These are phyloP conservation scores for Gloeostereum incarnatum DNA, from an alignment of 768 basidiomycete genomes.

Conservation along the genomic window DNA sequence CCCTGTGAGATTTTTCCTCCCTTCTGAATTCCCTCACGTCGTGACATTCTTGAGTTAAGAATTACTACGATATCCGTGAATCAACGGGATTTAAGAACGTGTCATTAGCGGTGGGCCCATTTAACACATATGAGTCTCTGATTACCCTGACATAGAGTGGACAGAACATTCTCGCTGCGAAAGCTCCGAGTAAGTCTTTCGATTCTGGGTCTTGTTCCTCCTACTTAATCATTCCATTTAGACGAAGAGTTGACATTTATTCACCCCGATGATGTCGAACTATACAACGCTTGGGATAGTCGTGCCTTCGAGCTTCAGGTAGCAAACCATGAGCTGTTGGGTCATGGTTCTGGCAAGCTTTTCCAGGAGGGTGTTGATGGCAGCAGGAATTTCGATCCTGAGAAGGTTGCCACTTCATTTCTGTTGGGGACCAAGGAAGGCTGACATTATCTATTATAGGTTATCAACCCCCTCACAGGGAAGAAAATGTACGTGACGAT, in stretches of 20 bases:
- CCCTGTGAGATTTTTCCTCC: constrained; percentile 32
- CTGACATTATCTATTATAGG: too few species aligned
- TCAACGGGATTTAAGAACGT: constrained; percentile 86
- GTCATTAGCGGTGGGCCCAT: constrained; percentile 56
- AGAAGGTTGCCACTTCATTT: constrained; percentile 29
- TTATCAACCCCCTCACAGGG: constrained; percentile 76
- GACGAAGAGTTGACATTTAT: constrained; percentile 79
- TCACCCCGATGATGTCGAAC: constrained; percentile 63
- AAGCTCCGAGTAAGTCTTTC: constrained; percentile 56
- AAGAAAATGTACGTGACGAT: constrained; percentile 47
- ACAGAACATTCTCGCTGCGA: constrained; percentile 81
- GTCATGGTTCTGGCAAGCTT: constrained; percentile 79
- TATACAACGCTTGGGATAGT: constrained; percentile 74
- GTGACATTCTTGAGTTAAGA: constrained; percentile 24
- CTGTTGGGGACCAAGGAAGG: background rate
- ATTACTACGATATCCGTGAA: constrained; percentile 81
- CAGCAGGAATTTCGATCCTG: constrained; percentile 72
- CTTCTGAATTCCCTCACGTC: background rate
- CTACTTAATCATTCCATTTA: constrained; percentile 15
- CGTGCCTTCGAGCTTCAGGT: constrained; percentile 82
- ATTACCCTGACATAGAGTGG: background rate
- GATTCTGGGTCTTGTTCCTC: background rate
- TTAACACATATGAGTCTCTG: background rate
- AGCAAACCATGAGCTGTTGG: constrained; percentile 83
- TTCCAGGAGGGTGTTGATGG: constrained; percentile 74